These are phyloP conservation scores for Pichia ethanolica DNA, from an alignment of 805 yeast species.

Conservation along the genomic window DNA sequence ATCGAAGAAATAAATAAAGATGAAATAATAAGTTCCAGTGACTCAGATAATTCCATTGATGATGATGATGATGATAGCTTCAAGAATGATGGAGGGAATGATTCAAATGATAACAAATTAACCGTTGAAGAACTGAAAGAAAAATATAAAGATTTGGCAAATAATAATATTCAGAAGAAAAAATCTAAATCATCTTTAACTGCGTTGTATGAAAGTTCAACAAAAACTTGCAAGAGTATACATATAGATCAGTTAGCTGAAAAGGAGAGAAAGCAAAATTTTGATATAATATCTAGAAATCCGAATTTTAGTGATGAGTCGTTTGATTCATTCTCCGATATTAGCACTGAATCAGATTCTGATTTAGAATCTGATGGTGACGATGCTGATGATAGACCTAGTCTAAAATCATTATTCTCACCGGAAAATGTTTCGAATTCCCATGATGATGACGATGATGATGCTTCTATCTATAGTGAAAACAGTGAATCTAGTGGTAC, in stretches of 20 bases:
- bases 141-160: slow-evolving; percentile 45
- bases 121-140: slow-evolving; percentile 48
- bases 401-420: slow-evolving; percentile 33
- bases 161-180: slow-evolving; percentile 7
- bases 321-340: slow-evolving; percentile 9
- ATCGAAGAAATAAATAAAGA: slow-evolving; percentile 17
- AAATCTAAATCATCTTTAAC: neutral
- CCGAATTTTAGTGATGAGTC: slow-evolving; percentile 14
- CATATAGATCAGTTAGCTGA: slow-evolving; percentile 23
- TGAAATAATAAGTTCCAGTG: slow-evolving; percentile 2
- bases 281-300: slow-evolving; percentile 16
- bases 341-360: slow-evolving; percentile 13
- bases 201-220: too few species aligned
- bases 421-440: neutral
- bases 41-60: slow-evolving; percentile 2
- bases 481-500: slow-evolving; percentile 21
- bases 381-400: slow-evolving; percentile 18
- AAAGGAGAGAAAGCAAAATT: slow-evolving; percentile 16
- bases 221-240: too few species aligned
- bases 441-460: slow-evolving; percentile 25
- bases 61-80: slow-evolving; percentile 18
- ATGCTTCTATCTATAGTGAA: slow-evolving; percentile 30
- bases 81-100: slow-evolving; percentile 18
- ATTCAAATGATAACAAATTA: slow-evolving; percentile 40
- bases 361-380: slow-evolving; percentile 12